phyloP scores from a whole-genome alignment of 495 filamentous ascomycete species.

The Aspergillus bridgeri region DNA sequence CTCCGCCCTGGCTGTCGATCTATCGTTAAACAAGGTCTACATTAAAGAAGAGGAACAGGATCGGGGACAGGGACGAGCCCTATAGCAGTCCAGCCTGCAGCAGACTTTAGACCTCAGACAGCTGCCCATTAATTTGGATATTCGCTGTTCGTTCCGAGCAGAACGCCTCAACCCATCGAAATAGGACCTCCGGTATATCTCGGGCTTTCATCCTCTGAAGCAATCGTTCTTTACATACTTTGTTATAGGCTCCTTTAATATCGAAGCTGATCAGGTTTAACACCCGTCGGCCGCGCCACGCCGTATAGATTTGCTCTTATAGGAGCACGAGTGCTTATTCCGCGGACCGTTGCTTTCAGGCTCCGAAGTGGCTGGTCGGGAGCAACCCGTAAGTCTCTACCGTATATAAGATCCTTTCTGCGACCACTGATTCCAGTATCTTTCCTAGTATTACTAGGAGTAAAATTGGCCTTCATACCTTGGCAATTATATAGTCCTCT shows the following conservation, averaged over 20 bases:
- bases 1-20: constrained; percentile 18
- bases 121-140: too few relatives aligned
- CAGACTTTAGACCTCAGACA: too few relatives aligned
- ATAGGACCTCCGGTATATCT: constrained; percentile 27
- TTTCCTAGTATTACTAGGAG: constrained; percentile 26
- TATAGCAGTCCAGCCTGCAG: constrained; percentile 18
- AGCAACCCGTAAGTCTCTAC: constrained; percentile 21
- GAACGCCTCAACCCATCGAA: constrained; percentile 32
- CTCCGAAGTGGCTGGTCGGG: constrained; percentile 11
- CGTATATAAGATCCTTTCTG: constrained; percentile 24
- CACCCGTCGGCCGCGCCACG: constrained; percentile 6
- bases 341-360: constrained; percentile 1
- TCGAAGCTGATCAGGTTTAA: constrained; percentile 38
- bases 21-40: constrained; percentile 25
- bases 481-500: constrained; percentile 14
- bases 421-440: constrained; percentile 26
- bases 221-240: constrained; percentile 32
- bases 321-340: constrained; percentile 25
- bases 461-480: constrained; percentile 21
- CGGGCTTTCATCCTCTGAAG: constrained; percentile 29
- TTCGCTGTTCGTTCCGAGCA: constrained; percentile 16
- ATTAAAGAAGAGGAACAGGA: constrained; percentile 33
- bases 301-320: constrained; percentile 17
- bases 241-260: constrained; percentile 42
- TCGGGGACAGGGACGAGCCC: constrained; percentile 32